Percentiles rank a stretch among this genome's conserved stretches.
Conservation (phyloP, 305 asterid species). For the Fraxinus baroniana region DNA sequence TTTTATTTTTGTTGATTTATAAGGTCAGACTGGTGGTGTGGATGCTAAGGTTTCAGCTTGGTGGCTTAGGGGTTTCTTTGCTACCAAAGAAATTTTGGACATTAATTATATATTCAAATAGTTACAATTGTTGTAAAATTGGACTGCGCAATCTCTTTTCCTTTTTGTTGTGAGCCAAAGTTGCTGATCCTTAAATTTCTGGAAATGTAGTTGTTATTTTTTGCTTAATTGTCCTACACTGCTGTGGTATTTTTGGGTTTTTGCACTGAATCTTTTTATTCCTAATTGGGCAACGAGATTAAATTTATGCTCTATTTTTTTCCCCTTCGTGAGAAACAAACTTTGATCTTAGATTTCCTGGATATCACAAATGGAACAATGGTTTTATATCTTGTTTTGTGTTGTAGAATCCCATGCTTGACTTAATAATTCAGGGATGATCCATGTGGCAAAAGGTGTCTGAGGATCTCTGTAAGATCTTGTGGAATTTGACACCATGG, state of each 20-base stretch:
- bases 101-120: background rate
- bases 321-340: background rate
- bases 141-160: background rate
- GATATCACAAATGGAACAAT: background rate
- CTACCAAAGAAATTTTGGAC: background rate
- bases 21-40: background rate
- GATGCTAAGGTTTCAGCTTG: background rate
- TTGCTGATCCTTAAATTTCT: background rate
- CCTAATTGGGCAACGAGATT: background rate
- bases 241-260: background rate
- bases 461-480: background rate
- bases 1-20: background rate
- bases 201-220: background rate
- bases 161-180: background rate
- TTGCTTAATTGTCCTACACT: background rate
- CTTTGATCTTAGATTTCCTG: background rate
- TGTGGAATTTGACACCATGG: background rate
- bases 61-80: background rate
- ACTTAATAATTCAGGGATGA: background rate
- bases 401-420: background rate
- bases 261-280: background rate
- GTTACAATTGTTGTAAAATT: background rate
- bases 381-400: background rate
- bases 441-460: background rate
- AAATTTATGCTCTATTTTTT: background rate